Evolutionary conservation across 2,329 filamentous ascomycete genomes (phyloP).

Genomic region (Colletotrichum liaoningense): DNA sequence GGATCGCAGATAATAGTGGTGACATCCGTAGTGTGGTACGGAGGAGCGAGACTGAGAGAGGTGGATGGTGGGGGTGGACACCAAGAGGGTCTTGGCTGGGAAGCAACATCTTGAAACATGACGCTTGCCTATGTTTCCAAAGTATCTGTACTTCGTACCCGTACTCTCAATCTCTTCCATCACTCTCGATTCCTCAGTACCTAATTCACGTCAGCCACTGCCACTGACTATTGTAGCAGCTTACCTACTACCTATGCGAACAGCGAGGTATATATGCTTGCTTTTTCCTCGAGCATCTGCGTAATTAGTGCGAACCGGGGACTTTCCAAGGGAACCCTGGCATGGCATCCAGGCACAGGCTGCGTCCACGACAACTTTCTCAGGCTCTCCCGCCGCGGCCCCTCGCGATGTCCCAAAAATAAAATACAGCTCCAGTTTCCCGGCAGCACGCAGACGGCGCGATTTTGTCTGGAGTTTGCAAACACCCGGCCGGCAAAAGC

Average conservation of each 20-base stretch:
- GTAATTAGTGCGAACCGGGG: not conserved
- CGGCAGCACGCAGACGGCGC: not conserved
- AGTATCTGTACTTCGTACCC: not conserved
- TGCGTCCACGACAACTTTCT: not conserved
- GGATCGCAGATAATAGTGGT: not conserved
- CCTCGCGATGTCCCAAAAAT: not conserved
- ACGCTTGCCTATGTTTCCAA: conserved; percentile 19
- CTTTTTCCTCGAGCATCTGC: not conserved
- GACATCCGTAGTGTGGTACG: not conserved
- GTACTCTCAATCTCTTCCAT: not conserved
- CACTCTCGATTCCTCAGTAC: not conserved
- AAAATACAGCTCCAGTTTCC: not conserved
- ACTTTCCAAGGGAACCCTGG: conserved; percentile 8
- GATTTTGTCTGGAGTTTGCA: not conserved
- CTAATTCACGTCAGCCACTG: not conserved
- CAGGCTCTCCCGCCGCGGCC: not conserved
- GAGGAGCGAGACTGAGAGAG: not conserved
- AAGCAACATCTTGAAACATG: conserved; percentile 24
- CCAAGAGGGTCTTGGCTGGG: conserved; percentile 19
- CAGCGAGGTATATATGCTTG: not conserved
- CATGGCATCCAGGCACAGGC: not conserved
- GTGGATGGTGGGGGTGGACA: conserved; percentile 34
- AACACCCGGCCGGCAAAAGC: not conserved
- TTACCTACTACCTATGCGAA: not conserved
- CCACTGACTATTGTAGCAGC: not conserved